Evolutionary conservation across 768 basidiomycete species (phyloP).

Genomic region (Mycena rebaudengoi): DNA sequence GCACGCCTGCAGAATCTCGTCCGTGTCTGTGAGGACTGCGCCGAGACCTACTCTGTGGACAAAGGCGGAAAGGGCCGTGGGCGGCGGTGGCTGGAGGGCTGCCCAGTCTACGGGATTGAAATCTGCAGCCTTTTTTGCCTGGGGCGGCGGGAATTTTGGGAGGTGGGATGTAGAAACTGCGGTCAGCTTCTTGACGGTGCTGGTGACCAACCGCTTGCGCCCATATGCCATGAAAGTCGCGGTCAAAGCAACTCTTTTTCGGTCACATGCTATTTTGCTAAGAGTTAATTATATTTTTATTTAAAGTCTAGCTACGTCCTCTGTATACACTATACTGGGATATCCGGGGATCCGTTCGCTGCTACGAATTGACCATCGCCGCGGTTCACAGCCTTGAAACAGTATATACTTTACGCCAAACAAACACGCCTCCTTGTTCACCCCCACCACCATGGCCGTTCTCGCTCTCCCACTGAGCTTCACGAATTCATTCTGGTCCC

Average conservation of each 20-base stretch:
- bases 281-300: background rate
- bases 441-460: constrained; percentile 70
- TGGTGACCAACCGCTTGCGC: constrained; percentile 57
- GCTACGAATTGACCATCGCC: too few relatives aligned
- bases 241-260: background rate
- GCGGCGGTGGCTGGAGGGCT: constrained; percentile 73
- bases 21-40: constrained; percentile 59
- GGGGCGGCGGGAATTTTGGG: constrained; percentile 59
- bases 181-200: constrained; percentile 28
- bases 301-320: background rate
- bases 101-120: constrained; percentile 79
- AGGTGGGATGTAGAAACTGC: constrained; percentile 67
- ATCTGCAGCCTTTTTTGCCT: constrained; percentile 40
- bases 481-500: constrained; percentile 94
- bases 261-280: background rate
- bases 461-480: constrained; percentile 90
- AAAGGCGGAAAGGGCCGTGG: constrained; percentile 77
- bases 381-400: too few relatives aligned
- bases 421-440: constrained; percentile 6
- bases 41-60: constrained; percentile 79
- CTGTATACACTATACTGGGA: too few relatives aligned
- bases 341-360: too few relatives aligned
- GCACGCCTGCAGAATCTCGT: constrained; percentile 75
- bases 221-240: constrained; percentile 60
- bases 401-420: too few relatives aligned